These are phyloP conservation scores for Hirsutella minnesotensis DNA, from an alignment of 2,329 filamentous ascomycete species.

Conservation along the genomic window DNA sequence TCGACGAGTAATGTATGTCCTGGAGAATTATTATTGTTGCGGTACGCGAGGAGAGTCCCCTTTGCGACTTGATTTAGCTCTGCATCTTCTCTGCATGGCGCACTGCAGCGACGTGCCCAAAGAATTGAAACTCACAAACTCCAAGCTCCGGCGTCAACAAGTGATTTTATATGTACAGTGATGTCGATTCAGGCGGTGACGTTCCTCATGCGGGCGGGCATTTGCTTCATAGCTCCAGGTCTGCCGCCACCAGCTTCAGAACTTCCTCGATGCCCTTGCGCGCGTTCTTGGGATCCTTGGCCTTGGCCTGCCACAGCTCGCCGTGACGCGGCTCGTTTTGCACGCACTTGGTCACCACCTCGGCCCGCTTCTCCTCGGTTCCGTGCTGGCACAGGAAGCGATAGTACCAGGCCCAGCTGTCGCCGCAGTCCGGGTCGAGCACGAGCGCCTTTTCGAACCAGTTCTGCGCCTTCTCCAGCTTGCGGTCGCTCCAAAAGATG, in stretches of 20 bases:
- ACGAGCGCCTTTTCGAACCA: constrained; percentile 97
- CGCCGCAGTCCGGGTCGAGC: constrained; percentile 74
- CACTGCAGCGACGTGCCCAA: no score
- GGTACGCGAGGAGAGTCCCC: no score
- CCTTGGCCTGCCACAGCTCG: constrained; percentile 77
- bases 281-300: constrained; percentile 78
- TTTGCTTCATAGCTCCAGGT: constrained; percentile 19
- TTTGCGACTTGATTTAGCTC: no score
- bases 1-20: no score
- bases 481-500: constrained; percentile 91
- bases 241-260: constrained; percentile 60
- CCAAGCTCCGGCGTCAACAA: no score
- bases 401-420: constrained; percentile 97
- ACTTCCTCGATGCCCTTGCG: constrained; percentile 67
- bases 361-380: constrained; percentile 80
- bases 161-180: no score
- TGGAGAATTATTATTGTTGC: no score
- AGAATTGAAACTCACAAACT: no score
- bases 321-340: constrained; percentile 83
- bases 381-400: constrained; percentile 89
- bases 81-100: no score
- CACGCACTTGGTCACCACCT: constrained; percentile 71
- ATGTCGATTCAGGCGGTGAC: no score
- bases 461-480: constrained; percentile 83
- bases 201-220: no score